These are phyloP conservation scores for Penicillium sp. DNA, from an alignment of 2,329 filamentous ascomycete species.

Conservation along the genomic window DNA sequence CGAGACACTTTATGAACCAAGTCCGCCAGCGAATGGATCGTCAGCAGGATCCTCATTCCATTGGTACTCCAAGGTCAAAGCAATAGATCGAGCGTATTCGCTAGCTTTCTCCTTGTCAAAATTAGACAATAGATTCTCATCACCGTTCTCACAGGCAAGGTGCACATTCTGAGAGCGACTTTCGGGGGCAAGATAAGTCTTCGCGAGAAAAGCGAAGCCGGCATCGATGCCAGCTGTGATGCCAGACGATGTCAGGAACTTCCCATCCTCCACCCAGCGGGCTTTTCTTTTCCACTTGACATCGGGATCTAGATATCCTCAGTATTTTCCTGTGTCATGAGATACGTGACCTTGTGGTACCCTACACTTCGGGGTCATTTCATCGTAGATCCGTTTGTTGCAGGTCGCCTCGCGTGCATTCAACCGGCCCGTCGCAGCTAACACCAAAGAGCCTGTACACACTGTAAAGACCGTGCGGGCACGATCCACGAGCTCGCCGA, in stretches of 20 bases:
- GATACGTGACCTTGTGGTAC: not conserved
- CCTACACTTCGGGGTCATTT: not conserved
- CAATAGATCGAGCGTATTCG: not conserved
- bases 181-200: not conserved
- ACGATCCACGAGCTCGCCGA: not conserved
- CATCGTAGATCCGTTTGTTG: not conserved
- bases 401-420: not conserved
- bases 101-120: not conserved
- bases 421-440: not conserved
- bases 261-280: slow-evolving; percentile 9
- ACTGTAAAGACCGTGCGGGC: not conserved
- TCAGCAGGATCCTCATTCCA: not conserved
- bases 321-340: not conserved
- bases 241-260: slow-evolving; percentile 8
- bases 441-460: not conserved
- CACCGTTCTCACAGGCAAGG: not conserved
- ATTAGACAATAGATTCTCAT: not conserved
- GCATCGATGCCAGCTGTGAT: slow-evolving; percentile 7
- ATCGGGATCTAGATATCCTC: not conserved
- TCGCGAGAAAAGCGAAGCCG: slow-evolving; percentile 5
- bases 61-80: not conserved
- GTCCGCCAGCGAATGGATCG: not conserved
- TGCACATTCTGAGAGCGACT: not conserved
- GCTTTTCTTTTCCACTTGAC: slow-evolving; percentile 5
- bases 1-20: not conserved